Conservation (phyloP, 192 early-diverging fungal genomes). For the Backusella liffmaniae region DNA sequence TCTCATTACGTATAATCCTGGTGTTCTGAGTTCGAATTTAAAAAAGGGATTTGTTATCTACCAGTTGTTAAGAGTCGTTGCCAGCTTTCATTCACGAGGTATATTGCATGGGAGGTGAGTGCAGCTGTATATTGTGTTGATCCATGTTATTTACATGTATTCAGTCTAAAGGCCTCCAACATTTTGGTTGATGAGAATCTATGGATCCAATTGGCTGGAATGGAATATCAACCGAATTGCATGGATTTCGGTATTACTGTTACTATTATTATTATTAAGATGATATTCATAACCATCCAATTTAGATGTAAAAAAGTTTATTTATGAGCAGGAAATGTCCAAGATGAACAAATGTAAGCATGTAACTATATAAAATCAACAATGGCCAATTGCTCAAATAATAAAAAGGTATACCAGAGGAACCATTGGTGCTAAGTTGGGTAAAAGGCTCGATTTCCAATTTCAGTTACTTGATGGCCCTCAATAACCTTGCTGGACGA, state of each 20-base stretch:
- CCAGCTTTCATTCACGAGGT: constrained; percentile 52
- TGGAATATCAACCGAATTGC: constrained; percentile 40
- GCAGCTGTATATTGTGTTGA: no score
- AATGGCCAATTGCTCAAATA: not conserved
- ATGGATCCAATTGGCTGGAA: constrained; percentile 55
- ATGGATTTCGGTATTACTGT: not conserved
- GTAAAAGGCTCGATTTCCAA: constrained; percentile 83
- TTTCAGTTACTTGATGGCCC: constrained; percentile 89
- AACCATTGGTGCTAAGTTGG: constrained; percentile 64
- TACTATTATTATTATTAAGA: no score
- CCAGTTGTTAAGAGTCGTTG: constrained; percentile 51
- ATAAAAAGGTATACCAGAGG: constrained; percentile 41
- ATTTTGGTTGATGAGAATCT: constrained; percentile 59
- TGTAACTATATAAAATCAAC: not conserved
- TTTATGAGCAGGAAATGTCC: not conserved
- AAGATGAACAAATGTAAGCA: constrained; percentile 4
- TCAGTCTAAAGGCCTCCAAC: constrained; percentile 47
- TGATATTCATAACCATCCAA: no score
- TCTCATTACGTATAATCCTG: constrained; percentile 57
- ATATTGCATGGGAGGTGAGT: constrained; percentile 54
- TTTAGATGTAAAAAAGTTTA: constrained; percentile 3
- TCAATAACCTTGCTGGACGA: constrained; percentile 83
- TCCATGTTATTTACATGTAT: not conserved
- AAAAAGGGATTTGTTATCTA: constrained; percentile 63
- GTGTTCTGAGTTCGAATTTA: constrained; percentile 53